Percentiles rank a stretch among this genome's conserved stretches.
These are phyloP conservation scores for Hypoxylon rubiginosum DNA, from an alignment of 2,329 filamentous ascomycete genomes.

Conservation along the genomic window DNA sequence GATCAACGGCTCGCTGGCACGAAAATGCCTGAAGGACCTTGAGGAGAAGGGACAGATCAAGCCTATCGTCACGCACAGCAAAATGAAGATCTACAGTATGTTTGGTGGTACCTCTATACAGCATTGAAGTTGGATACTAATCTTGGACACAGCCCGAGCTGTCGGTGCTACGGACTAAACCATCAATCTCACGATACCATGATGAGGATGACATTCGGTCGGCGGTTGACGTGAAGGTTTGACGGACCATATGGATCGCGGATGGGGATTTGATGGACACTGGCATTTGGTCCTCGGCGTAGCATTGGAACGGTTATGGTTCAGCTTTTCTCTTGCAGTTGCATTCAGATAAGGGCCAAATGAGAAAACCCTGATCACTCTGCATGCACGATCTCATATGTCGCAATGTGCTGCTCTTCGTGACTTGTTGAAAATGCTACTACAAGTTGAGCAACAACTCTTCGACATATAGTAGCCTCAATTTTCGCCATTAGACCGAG, in stretches of 20 bases:
- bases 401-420: neutral
- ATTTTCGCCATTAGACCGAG: neutral
- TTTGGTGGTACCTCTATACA: constrained; percentile 39
- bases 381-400: constrained; percentile 30
- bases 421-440: neutral
- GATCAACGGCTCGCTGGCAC: constrained; percentile 98
- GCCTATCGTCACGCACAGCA: constrained; percentile 96
- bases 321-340: constrained; percentile 50
- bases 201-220: constrained; percentile 49
- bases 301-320: constrained; percentile 53
- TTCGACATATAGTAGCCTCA: neutral
- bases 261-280: constrained; percentile 51
- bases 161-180: constrained; percentile 53
- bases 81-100: constrained; percentile 97
- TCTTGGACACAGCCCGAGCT: constrained; percentile 48
- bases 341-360: constrained; percentile 52
- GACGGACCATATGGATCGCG: constrained; percentile 49
- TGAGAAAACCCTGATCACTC: constrained; percentile 50
- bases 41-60: constrained; percentile 99
- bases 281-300: constrained; percentile 55
- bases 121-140: constrained; percentile 14
- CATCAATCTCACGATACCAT: constrained; percentile 53
- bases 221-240: constrained; percentile 47
- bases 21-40: constrained; percentile 88
- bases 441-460: neutral